phyloP scores from a whole-genome alignment of 1,284 basidiomycete species.

The Ceratobasidium theobromae region DNA sequence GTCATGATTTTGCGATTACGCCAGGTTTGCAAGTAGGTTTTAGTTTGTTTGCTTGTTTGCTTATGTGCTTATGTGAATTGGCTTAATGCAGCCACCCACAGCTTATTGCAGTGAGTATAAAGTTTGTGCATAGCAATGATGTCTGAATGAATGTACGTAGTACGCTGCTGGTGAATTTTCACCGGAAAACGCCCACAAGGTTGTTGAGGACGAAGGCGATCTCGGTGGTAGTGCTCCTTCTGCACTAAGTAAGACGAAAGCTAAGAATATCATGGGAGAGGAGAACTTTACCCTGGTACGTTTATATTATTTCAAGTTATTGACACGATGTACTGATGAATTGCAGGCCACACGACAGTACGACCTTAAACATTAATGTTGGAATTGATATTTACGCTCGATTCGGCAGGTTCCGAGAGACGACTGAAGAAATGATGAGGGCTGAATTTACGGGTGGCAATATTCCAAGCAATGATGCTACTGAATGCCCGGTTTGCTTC shows the following conservation, averaged over 20 bases:
- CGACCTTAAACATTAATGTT: conserved; percentile 46
- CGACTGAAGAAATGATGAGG: conserved; percentile 52
- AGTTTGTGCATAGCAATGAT: not conserved
- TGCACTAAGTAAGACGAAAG: conserved; percentile 37
- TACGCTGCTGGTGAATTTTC: conserved; percentile 31
- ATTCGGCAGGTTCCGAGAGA: conserved; percentile 54
- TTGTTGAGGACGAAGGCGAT: conserved; percentile 55
- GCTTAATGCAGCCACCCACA: conserved; percentile 54
- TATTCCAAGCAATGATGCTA: conserved; percentile 29
- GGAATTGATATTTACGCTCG: conserved; percentile 46
- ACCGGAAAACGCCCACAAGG: conserved; percentile 50
- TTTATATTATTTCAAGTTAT: conserved; percentile 45
- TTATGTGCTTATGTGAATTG: not conserved
- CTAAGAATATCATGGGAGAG: conserved; percentile 56
- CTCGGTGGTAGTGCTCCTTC: conserved; percentile 44
- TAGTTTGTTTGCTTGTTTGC: not conserved
- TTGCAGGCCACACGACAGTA: conserved; percentile 50
- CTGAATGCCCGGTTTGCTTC: conserved; percentile 37
- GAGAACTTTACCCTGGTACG: conserved; percentile 56
- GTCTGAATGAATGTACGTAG: not conserved
- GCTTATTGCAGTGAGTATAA: conserved; percentile 57
- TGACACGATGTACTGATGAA: conserved; percentile 48
- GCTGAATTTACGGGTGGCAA: conserved; percentile 36
- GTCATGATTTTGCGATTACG: conserved; percentile 67
- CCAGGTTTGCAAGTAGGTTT: conserved; percentile 54